Evolutionary conservation across 2,329 filamentous ascomycete species (phyloP), one percentile per base, ranked within the genome.

Genomic region (Aspergillus fumigatus): DNA sequence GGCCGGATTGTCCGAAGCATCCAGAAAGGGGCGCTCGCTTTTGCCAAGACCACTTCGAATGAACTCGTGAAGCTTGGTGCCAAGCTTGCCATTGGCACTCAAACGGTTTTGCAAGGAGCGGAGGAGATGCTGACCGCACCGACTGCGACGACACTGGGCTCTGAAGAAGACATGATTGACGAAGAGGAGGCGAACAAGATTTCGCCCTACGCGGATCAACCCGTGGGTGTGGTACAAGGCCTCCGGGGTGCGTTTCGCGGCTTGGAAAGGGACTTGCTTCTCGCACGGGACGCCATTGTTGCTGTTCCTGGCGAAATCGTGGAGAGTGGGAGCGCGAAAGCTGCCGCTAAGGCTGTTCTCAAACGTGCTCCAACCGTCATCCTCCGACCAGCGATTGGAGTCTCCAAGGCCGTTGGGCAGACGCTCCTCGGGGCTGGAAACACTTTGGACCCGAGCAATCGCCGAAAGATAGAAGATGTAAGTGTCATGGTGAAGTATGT

Each of bases 11-110:
- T 99, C 4, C 88, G 94, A 53, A 94, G 91, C 71, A 88, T 99
- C 52, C 87, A 91, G 59, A 97, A 96, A 75, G 94, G 95, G 2
- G 92, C 92, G 0, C 79, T 88, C 8, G 88, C 90, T 1, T 99
- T 99, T 74, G 92, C 90, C 38, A 92, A 89, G 67, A 97, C 92
- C 1, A 99, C 94, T 0, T 92, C 92, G 2, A 95, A 89, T 0
- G 94, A 97, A 70, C 82, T 97, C n/a, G 89, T 96, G 61, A 94
- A 94, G 67, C 80, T 99, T 0, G 93, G 94, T 11, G 94, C 94
- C 48, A 97, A 97, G 73, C 80, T 97, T 51, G 93, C 93, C 0
- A 90, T 97, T 51, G 94, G 94, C 35, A 96, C 95, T 3, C 94
- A 97, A 68, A 94, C 89, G n/a, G 86, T 92, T 17, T 83, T 99